A percentile compares a stretch with the other conserved stretches of the same genome.
phyloP scores from a whole-genome alignment of 352 stramenopile species.

The Pythium scleroteichum region DNA sequence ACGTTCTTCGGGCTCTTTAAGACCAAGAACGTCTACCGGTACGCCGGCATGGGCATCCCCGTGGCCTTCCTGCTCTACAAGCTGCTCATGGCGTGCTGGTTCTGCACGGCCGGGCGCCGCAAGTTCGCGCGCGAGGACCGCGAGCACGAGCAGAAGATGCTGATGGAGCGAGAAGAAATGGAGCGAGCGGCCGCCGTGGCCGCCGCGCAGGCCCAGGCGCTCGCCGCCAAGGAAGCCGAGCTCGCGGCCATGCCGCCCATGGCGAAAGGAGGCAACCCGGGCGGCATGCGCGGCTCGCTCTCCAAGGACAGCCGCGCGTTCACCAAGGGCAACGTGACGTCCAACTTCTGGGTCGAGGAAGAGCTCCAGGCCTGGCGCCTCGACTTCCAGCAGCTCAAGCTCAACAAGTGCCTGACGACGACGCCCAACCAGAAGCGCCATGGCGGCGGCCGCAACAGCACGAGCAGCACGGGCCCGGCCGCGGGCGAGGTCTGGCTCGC shows the following conservation, averaged over 20 bases:
- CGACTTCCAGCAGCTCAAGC: slow-evolving; percentile 61
- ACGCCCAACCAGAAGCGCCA: slow-evolving; percentile 48
- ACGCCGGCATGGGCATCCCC: slow-evolving; percentile 20
- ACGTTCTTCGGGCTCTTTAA: slow-evolving; percentile 33
- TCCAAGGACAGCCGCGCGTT: slow-evolving; percentile 3
- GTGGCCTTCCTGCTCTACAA: slow-evolving; percentile 32
- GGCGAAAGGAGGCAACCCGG: not conserved
- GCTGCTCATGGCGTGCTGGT: slow-evolving; percentile 28
- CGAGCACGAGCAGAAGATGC: slow-evolving; percentile 16
- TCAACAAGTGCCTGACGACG: slow-evolving; percentile 57
- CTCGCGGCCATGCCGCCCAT: not conserved
- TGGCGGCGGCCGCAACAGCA: slow-evolving; percentile 32
- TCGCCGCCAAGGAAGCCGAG: slow-evolving; percentile 10
- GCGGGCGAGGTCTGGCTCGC: slow-evolving; percentile 64
- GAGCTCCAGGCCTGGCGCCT: slow-evolving; percentile 67
- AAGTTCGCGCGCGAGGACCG: slow-evolving; percentile 28
- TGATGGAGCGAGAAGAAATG: slow-evolving; percentile 24
- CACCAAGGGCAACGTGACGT: slow-evolving; percentile 11
- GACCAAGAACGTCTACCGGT: slow-evolving; percentile 29
- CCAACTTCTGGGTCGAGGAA: slow-evolving; percentile 67
- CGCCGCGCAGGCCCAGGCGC: not conserved
- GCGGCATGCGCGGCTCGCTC: slow-evolving; percentile 2
- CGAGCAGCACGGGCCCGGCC: slow-evolving; percentile 32
- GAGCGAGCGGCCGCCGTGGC: slow-evolving; percentile 11
- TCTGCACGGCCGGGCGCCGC: slow-evolving; percentile 26